A percentile compares a stretch with the other conserved stretches of the same genome.
Conservation (phyloP, 2,329 filamentous ascomycete genomes). For the Cladosporium sphaerospermum region DNA sequence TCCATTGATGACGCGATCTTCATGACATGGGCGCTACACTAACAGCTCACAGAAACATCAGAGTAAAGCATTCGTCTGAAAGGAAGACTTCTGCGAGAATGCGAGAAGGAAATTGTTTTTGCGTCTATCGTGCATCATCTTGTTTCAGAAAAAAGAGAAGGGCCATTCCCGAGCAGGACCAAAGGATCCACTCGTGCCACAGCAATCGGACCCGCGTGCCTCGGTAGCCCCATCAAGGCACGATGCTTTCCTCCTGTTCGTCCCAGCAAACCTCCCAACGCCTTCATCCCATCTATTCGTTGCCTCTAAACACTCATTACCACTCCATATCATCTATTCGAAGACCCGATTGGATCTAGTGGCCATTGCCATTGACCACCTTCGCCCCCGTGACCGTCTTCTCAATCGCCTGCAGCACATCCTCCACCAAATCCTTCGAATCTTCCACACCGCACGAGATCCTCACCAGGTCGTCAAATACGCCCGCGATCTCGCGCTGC, state of each 20-base stretch:
- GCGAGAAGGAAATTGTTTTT: no score
- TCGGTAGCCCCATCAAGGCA: constrained; percentile 8
- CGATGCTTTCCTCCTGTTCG: not conserved
- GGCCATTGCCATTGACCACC: constrained; percentile 35
- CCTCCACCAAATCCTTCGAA: constrained; percentile 53
- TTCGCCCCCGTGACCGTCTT: constrained; percentile 57
- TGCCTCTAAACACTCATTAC: not conserved
- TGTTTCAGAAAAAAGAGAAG: not conserved
- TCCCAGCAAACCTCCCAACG: not conserved
- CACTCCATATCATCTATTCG: not conserved
- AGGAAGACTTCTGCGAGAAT: no score
- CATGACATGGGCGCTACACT: no score
- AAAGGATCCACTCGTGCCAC: no score
- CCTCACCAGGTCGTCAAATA: constrained; percentile 89
- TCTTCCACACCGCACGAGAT: constrained; percentile 95
- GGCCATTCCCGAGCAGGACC: no score
- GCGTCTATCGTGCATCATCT: no score
- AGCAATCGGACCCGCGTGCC: not conserved
- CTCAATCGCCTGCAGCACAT: constrained; percentile 71
- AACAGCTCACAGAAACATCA: no score
- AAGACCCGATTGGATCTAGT: not conserved
- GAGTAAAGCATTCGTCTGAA: no score
- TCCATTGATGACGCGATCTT: no score
- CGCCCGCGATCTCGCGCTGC: constrained; percentile 83
- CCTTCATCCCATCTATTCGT: not conserved